Conservation (phyloP, 2,329 filamentous ascomycete genomes). For the Metarhizium sp. region DNA sequence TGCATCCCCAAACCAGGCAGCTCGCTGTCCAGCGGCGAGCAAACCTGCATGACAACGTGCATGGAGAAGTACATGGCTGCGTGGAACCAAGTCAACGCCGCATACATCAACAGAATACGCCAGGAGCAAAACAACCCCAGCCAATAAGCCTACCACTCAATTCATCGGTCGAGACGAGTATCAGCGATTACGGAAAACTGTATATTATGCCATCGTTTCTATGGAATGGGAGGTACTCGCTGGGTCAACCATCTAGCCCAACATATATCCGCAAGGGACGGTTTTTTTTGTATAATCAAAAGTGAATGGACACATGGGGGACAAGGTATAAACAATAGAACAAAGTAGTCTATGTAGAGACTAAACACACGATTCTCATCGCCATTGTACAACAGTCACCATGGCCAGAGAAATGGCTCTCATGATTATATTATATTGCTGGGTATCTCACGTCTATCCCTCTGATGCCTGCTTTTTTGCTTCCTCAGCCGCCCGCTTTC, state of each 20-base stretch:
- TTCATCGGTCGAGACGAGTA: not conserved
- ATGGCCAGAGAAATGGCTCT: not conserved
- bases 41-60: slow-evolving; percentile 63
- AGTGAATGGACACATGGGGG: not conserved
- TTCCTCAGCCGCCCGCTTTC: slow-evolving; percentile 66
- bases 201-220: not conserved
- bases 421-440: not conserved
- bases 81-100: slow-evolving; percentile 65
- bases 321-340: not conserved
- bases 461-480: slow-evolving; percentile 42
- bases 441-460: slow-evolving; percentile 10
- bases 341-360: not conserved
- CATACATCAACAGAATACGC: slow-evolving; percentile 57
- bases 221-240: not conserved
- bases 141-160: not conserved
- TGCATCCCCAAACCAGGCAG: slow-evolving; percentile 63
- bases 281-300: not conserved
- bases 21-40: slow-evolving; percentile 57
- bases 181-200: not conserved
- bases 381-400: not conserved
- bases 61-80: slow-evolving; percentile 79
- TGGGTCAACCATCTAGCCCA: not conserved
- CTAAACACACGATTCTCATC: not conserved
- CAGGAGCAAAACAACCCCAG: slow-evolving; percentile 36
- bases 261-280: not conserved